Evolutionary conservation across 2,329 filamentous ascomycete species (phyloP), one percentile per base, ranked within the genome.

Genomic region (Pezicula radicicola): DNA sequence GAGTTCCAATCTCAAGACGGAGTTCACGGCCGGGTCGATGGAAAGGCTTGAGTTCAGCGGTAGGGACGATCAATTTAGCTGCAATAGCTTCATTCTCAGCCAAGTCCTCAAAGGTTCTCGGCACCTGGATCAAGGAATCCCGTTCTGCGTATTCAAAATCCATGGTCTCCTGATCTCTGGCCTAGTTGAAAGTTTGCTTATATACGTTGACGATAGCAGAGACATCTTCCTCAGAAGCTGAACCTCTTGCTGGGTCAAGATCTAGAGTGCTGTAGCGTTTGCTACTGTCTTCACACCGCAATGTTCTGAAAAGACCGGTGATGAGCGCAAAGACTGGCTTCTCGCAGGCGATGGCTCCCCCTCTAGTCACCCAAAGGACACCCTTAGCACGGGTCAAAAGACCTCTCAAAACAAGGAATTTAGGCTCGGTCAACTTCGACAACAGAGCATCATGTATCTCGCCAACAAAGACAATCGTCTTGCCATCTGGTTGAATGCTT

Each of bases 61-160:
- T 3, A 8, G 13, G 13, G 9, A 19, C 41, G n/a, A 9, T 3
- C 6, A 9, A 10, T 7, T n/a, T 21, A 21, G 16, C 6, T 6
- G 3, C 18, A 15, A 43, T 3, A 3, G 21, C 21, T 2, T 21
- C 21, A 4, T 43, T 43, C 8, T 25, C 16, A 6, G n/a, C 21
- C 9, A 21, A 2, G 21, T 25, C 21, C 16, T 43, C 21, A 3
- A 18, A 5, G 5, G 8, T 6, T 15, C 41, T 43, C 10, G 41
- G 41, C 9, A 63, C 45, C 13, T 53, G 43, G 1, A 66, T 10
- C 2, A 63, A 36, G 2, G 63, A 61, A n/a, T 61, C 55, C 1
- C 60, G 57, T 49, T 66, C 64, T 8, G 51, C 51, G 30, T 60
- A 67, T 47, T 68, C 61, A 5, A 37, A 55, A 16, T 66, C 63